These are phyloP conservation scores for Aspergillus sp. DNA, from an alignment of 2,329 filamentous ascomycete genomes.

Conservation along the genomic window DNA sequence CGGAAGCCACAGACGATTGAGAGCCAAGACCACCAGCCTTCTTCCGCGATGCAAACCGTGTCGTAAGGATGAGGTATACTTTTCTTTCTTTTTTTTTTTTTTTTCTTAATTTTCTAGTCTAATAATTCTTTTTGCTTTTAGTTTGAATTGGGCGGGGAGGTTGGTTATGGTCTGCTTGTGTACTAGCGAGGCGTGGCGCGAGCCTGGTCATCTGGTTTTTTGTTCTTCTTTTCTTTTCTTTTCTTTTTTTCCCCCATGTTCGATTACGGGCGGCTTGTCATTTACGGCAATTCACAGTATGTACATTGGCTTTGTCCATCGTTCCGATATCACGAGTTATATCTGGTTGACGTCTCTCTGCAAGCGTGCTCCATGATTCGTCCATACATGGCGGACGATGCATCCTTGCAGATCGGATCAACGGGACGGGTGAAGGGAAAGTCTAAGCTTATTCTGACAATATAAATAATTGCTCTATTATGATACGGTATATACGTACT, in stretches of 20 bases:
- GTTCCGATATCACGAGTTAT: background rate
- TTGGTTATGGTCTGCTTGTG: constrained; percentile 14
- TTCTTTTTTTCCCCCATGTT: background rate
- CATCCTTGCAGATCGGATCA: constrained; percentile 17
- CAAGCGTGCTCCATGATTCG: constrained; percentile 1
- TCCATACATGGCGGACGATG: background rate
- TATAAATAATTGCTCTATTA: background rate
- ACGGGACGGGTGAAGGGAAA: constrained; percentile 24
- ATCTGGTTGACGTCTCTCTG: background rate
- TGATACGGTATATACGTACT: too few species aligned
- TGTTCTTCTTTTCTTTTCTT: background rate
- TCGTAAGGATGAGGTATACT: constrained; percentile 24
- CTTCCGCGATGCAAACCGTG: constrained; percentile 31
- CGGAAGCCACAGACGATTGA: constrained; percentile 25
- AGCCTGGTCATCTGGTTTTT: background rate
- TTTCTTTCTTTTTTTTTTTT: too few species aligned
- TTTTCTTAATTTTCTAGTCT: background rate
- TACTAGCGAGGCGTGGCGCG: constrained; percentile 24
- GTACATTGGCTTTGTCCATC: background rate
- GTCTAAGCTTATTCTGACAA: constrained; percentile 7
- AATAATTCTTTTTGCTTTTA: background rate
- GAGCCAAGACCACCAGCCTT: constrained; percentile 22
- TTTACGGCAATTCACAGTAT: background rate
- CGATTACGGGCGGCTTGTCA: background rate
- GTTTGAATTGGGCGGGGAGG: constrained; percentile 8